phyloP scores from a whole-genome alignment of 1,284 basidiomycete genomes.

The Ceratobasidium sp. region DNA sequence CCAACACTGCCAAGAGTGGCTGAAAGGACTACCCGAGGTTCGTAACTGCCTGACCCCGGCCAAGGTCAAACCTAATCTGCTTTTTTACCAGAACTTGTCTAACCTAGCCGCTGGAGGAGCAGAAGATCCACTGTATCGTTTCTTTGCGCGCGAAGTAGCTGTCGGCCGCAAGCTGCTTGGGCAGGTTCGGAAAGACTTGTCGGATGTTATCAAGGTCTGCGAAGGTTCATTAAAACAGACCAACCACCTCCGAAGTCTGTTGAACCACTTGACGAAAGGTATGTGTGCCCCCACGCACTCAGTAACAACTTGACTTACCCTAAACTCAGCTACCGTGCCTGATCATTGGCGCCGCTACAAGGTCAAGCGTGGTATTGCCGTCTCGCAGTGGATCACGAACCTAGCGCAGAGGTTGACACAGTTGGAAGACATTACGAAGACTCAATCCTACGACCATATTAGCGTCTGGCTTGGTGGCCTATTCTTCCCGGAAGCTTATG shows the following conservation, averaged over 20 bases:
- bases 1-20: constrained; percentile 86
- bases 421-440: constrained; percentile 78
- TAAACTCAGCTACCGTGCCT: constrained; percentile 80
- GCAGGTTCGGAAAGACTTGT: constrained; percentile 83
- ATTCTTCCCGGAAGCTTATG: constrained; percentile 95
- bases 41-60: constrained; percentile 52
- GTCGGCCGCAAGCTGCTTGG: constrained; percentile 82
- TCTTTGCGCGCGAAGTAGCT: constrained; percentile 89
- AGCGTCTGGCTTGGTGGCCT: constrained; percentile 92
- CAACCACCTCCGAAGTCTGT: constrained; percentile 88
- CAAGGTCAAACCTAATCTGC: not conserved
- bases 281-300: constrained; percentile 46
- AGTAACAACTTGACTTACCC: constrained; percentile 29
- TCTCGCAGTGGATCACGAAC: constrained; percentile 88
- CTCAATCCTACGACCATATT: constrained; percentile 76
- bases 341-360: constrained; percentile 91
- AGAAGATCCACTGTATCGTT: constrained; percentile 83
- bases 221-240: constrained; percentile 92
- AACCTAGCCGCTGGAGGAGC: constrained; percentile 28
- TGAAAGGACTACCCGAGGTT: constrained; percentile 80
- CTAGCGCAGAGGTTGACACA: constrained; percentile 83
- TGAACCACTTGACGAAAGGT: constrained; percentile 92
- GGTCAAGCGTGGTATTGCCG: constrained; percentile 82
- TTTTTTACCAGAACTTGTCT: constrained; percentile 7
- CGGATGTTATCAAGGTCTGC: constrained; percentile 86